Percentiles rank a stretch among this genome's conserved stretches.
Conservation (phyloP, 2,329 filamentous ascomycete genomes). For the Trichoderma atrobrunneum region DNA sequence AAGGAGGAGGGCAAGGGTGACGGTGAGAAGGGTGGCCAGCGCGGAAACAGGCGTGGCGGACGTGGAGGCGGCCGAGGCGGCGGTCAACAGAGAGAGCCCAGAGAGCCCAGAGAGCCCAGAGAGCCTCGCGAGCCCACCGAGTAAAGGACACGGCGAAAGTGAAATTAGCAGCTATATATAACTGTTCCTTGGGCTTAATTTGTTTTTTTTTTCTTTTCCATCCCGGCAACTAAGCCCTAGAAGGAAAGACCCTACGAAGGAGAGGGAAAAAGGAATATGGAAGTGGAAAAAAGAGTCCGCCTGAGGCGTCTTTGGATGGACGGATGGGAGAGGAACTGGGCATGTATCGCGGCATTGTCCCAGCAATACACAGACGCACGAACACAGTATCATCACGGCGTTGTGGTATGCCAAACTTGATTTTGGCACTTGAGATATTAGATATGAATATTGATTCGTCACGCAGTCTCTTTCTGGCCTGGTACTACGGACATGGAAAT, state of each 20-base stretch:
- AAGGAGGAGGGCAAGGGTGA: conserved; percentile 51
- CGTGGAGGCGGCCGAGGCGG: conserved; percentile 51
- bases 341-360: conserved; percentile 31
- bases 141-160: conserved; percentile 27
- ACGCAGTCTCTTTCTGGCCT: conserved; percentile 20
- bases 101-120: conserved; percentile 45
- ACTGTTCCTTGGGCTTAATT: conserved; percentile 11
- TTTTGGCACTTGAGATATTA: conserved; percentile 33
- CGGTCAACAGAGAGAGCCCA: conserved; percentile 49
- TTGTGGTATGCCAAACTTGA: conserved; percentile 35
- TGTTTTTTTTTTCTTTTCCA: conserved; percentile 1
- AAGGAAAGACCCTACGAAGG: conserved; percentile 1
- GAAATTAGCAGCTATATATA: conserved; percentile 1
- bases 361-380: conserved; percentile 15
- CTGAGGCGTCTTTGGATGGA: conserved; percentile 25
- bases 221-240: not conserved
- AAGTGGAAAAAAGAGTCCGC: conserved; percentile 10
- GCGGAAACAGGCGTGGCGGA: conserved; percentile 50
- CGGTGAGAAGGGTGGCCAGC: conserved; percentile 44
- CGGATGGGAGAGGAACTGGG: conserved; percentile 28
- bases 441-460: conserved; percentile 36
- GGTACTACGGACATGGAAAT: not conserved
- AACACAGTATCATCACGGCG: conserved; percentile 35
- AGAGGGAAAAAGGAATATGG: not conserved
- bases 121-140: conserved; percentile 42